These are phyloP conservation scores for Mortierella claussenii DNA, from an alignment of 192 early-diverging fungal genomes.

Conservation along the genomic window DNA sequence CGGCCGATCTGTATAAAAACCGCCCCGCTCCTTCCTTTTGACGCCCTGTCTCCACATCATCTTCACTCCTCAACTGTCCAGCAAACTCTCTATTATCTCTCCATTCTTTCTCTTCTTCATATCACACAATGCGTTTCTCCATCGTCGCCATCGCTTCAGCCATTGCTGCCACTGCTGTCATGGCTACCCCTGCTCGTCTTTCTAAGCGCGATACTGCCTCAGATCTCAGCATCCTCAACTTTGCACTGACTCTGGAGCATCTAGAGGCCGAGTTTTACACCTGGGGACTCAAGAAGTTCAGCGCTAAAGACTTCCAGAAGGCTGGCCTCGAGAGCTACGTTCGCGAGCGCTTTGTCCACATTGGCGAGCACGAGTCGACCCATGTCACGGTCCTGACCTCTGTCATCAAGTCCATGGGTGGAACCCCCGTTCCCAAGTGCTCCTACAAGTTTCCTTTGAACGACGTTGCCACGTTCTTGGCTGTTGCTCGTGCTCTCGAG, in stretches of 20 bases:
- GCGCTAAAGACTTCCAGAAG: background rate
- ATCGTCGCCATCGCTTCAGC: slow-evolving; percentile 11
- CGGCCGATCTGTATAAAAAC: background rate
- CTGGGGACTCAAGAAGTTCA: slow-evolving; percentile 21
- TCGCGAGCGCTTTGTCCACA: slow-evolving; percentile 12
- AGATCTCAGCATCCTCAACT: slow-evolving; percentile 12
- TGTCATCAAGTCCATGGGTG: slow-evolving; percentile 11
- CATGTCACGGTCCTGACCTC: slow-evolving; percentile 13
- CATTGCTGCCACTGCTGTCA: slow-evolving; percentile 10
- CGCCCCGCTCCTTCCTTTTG: background rate
- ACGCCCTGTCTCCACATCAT: background rate
- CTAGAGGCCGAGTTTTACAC: slow-evolving; percentile 36
- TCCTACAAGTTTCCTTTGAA: slow-evolving; percentile 40
- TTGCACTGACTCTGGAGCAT: slow-evolving; percentile 33
- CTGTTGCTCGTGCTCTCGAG: slow-evolving; percentile 59
- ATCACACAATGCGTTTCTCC: slow-evolving; percentile 25
- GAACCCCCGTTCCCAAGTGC: slow-evolving; percentile 11
- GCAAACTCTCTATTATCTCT: background rate
- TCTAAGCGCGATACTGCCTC: background rate
- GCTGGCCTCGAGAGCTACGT: background rate
- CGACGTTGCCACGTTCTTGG: slow-evolving; percentile 54
- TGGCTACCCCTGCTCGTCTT: slow-evolving; percentile 5
- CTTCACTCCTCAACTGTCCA: background rate
- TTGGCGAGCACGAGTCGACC: slow-evolving; percentile 19
- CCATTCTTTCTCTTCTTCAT: too few relatives aligned